Evolutionary conservation across 2,329 filamentous ascomycete genomes (phyloP), one percentile per base, ranked within the genome.

Genomic region (Helotiales sp.): DNA sequence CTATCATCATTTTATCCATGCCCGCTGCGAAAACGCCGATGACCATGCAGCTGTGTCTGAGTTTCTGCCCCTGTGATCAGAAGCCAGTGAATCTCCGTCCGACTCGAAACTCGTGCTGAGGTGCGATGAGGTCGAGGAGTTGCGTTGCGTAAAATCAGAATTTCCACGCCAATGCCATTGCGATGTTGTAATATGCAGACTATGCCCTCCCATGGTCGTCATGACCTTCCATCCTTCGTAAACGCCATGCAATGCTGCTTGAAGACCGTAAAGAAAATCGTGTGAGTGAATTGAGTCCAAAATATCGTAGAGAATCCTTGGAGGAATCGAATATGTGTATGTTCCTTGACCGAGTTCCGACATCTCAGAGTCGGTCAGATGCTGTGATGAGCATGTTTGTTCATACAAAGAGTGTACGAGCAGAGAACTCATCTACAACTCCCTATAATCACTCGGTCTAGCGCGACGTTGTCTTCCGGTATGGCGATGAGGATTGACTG

Each of bases 401-500:
- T 19, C 34, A 3, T 8, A 38, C 34, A 38, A 38, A 17, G 15
- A 17, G 7, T 17, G 19, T 13, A 17, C n/a, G 34, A 38, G 34
- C 34, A 17, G 6, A 29, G 19, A 25, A 15, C 48, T 51, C 19
- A 27, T 40, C 54, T 59, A 93, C 49, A 96, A 79, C 77, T 96
- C 91, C 63, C 90, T 84, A 73, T 95, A 98, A 75, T 99, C 95
- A 71, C 91, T 95, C 10, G 93, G 93, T 55, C 95, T 83, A 54
- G 90, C 85, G 67, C 91, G 82, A 63, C 88, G 85, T 67, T 91
- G 87, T 67, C 89, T 84, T 69, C 92, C 91, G 73, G 93, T 88
- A 71, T 95, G 90, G 51, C 95, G 85, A 71, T 96, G 90, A 2
- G 93, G 93, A 71, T 99, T 99, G 61, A 98, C 90, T 0, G 95